Evolutionary conservation across 139 green algal species (phyloP), one percentile per base, ranked within the genome.

Genomic region (Raphidocelis subcapitata): DNA sequence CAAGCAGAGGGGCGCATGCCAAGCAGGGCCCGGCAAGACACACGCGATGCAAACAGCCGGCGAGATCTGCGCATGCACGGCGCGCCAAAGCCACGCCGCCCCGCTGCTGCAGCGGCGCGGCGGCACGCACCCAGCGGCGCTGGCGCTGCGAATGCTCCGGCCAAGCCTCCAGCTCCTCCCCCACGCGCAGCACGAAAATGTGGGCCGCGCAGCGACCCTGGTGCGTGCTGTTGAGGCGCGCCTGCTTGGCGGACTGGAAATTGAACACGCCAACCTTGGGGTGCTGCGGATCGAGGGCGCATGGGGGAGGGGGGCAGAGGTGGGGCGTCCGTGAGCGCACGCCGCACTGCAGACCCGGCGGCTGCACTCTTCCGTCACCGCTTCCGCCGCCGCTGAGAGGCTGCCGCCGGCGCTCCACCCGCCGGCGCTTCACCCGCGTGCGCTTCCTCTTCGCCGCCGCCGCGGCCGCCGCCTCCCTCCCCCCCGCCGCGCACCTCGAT

Each of bases 81-180:
- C n/a, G n/a, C n/a, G n/a, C n/a, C n/a, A n/a, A n/a, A n/a, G n/a
- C n/a, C n/a, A n/a, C n/a, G n/a, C n/a, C n/a, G n/a, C n/a, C n/a
- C n/a, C n/a, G n/a, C n/a, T n/a, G n/a, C n/a, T n/a, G n/a, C n/a
- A n/a, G n/a, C n/a, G n/a, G n/a, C n/a, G n/a, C n/a, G n/a, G n/a
- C n/a, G n/a, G n/a, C n/a, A n/a, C n/a, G n/a, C 63, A 97, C 91
- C 93, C 93, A 98, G 33, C 81, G 54, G 52, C 93, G 85, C 51
- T 82, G 72, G 0, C 93, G 74, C 62, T 92, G 73, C 1, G 56
- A 44, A 20, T 52, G 62, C 73, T 98, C 94, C 3, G 94, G 94
- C 94, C 94, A 98, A 10, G 66, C 65, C 0, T 85, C 69, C 55
- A 98, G 80, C 85, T 93, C 89, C 82, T 98, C 91, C 2, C 54